Percentiles rank a stretch among this genome's conserved stretches.
Evolutionary conservation across 176 grass and related monocot species (phyloP).

Genomic region (Dendrocalamus sinicus): DNA sequence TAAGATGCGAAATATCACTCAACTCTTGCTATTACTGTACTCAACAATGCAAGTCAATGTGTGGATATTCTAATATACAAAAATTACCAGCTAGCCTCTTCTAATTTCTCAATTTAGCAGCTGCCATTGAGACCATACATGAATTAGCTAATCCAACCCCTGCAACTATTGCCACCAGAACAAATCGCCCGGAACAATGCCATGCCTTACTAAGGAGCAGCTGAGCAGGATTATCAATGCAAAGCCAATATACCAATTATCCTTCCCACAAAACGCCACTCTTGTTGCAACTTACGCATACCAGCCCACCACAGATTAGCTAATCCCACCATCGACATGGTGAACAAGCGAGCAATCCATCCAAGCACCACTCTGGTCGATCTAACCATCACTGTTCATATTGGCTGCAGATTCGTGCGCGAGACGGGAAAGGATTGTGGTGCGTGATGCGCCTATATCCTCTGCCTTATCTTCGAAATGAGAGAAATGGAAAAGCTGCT

Average conservation of each 20-base stretch:
- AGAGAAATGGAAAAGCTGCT: too few species aligned
- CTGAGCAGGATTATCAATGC: not conserved
- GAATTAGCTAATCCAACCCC: not conserved
- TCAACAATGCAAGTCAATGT: not conserved
- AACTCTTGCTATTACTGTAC: not conserved
- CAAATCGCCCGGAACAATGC: not conserved
- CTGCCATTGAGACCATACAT: not conserved
- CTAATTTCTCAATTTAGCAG: not conserved
- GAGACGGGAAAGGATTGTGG: too few species aligned
- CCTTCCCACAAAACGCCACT: not conserved
- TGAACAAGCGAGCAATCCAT: not conserved
- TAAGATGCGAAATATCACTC: constrained; percentile 13
- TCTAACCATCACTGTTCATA: not conserved
- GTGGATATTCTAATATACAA: not conserved
- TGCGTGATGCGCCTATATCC: too few species aligned
- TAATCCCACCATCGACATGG: not conserved
- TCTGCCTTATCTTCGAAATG: too few species aligned
- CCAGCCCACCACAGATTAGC: not conserved
- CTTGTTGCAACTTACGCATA: not conserved
- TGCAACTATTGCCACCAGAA: not conserved
- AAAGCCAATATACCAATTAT: not conserved
- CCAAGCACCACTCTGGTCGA: not conserved
- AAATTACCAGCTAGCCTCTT: not conserved
- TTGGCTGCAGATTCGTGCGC: too few species aligned
- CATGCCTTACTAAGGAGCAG: not conserved